Base-by-base conservation (phyloP, 2,329 filamentous ascomycete genomes). In the Xenosphaeropsis pyriputrescens region DNA sequence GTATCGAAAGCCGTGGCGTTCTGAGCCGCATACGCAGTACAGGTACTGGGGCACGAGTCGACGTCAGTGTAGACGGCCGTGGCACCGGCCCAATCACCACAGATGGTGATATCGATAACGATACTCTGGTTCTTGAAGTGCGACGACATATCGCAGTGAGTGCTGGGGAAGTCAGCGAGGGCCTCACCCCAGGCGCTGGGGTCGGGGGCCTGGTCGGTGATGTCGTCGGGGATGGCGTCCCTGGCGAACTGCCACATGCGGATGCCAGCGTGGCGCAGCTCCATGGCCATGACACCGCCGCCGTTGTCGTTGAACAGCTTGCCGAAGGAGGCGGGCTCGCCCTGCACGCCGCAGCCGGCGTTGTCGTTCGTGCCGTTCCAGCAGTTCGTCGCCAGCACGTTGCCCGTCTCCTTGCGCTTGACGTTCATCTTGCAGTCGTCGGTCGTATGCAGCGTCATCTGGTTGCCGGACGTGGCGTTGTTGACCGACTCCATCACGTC, bases 11-110 rank as follows among this genome's bases (percentile, higher is more conserved):
- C 68, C 15, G 50, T 55, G 15, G 67, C 73, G 45, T 72, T 68
- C 38, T 67, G 69, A 5, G 72, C 66, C 6, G 79, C 74, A 43
- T 63, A 71, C 36, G 71, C 63, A 3, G 60, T 60, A 49, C 75
- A 80, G 39, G 64, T 74, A 16, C 61, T 64, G 0, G 72, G 64
- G 47, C 71, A 58, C 6, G 49, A 31, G 33, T 59, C 54, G 39
- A 54, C 41, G 11, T 52, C 38, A 4, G 49, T 49, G 40, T 61
- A 61, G 35, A 51, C 30, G 50, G 43, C 1, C 51, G 51, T 54
- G 45, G 56, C 64, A 67, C 84, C 84, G 5, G 86, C 86, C 86
- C 86, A 94, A 53, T 79, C 74, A 18, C 88, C 88, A 59, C 88
- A 95, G 54, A 93, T 81, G 26, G 81, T 82, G 3, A 79, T 91